phyloP scores from a whole-genome alignment of 495 filamentous ascomycete genomes.

The Glutinoglossum americanum region DNA sequence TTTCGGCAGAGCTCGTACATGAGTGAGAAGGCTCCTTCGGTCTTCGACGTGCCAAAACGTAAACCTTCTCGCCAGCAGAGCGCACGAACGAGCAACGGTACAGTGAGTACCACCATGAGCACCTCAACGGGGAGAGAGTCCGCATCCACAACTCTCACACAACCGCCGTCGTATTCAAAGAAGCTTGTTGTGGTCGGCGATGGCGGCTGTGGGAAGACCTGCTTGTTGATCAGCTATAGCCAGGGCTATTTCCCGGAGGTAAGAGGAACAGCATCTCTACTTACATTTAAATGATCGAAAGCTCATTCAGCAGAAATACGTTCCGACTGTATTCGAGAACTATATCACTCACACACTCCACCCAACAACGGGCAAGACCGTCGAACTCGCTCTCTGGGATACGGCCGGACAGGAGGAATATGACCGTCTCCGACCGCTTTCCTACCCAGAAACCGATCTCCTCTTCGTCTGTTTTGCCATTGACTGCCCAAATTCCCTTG shows the following conservation, averaged over 20 bases:
- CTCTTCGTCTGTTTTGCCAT: constrained; percentile 98
- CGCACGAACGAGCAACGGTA: constrained; percentile 51
- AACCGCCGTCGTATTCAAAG: constrained; percentile 80
- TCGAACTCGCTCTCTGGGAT: constrained; percentile 95
- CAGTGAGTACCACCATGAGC: constrained; percentile 56
- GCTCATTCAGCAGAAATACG: constrained; percentile 64
- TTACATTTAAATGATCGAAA: too few species aligned
- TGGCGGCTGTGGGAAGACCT: constrained; percentile 96
- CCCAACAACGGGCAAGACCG: constrained; percentile 65
- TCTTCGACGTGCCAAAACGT: constrained; percentile 1
- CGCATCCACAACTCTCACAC: constrained; percentile 65
- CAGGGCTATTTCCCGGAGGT: constrained; percentile 98
- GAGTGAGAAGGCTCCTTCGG: constrained; percentile 1
- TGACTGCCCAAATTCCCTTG: constrained; percentile 91
- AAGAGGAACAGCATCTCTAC: constrained; percentile 13
- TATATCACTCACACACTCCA: constrained; percentile 95
- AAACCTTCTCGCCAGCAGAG: constrained; percentile 33
- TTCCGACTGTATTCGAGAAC: constrained; percentile 97
- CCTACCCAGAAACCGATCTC: constrained; percentile 93
- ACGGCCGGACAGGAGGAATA: constrained; percentile 98
- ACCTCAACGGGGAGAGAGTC: constrained; percentile 47
- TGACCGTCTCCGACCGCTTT: constrained; percentile 81
- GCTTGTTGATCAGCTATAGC: constrained; percentile 91
- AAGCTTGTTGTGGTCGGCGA: constrained; percentile 98
- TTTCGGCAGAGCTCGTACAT: not conserved